Evolutionary conservation across 2,329 filamentous ascomycete species (phyloP).

Genomic region (Aspergillus eucalypticola): DNA sequence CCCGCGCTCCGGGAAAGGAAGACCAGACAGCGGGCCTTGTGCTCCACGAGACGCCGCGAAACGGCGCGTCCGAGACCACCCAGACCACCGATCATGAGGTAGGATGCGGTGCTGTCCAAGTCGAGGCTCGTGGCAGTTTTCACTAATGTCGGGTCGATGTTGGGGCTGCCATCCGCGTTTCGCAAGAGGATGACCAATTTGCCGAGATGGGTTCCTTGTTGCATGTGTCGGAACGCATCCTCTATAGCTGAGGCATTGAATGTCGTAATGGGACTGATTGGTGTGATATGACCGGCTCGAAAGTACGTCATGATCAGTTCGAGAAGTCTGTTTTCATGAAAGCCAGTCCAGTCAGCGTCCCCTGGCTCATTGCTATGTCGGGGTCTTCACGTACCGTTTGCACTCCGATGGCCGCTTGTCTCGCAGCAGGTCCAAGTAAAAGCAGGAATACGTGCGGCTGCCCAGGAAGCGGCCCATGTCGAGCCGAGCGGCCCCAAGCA

Average conservation of each 20-base stretch:
- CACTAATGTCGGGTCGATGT: background rate
- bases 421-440: conserved; percentile 16
- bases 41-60: conserved; percentile 17
- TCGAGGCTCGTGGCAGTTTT: background rate
- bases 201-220: conserved; percentile 3
- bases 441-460: conserved; percentile 11
- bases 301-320: background rate
- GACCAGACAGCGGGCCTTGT: conserved; percentile 16
- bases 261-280: background rate
- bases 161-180: background rate
- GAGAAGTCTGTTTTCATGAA: background rate
- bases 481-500: conserved; percentile 12
- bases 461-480: conserved; percentile 16
- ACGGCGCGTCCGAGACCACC: conserved; percentile 20
- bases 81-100: conserved; percentile 20
- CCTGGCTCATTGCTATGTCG: too few relatives aligned
- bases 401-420: background rate
- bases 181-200: conserved; percentile 4
- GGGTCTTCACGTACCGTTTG: background rate
- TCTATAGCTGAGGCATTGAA: background rate
- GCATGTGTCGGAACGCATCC: conserved; percentile 4
- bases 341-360: too few relatives aligned
- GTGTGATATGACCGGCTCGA: background rate
- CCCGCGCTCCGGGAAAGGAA: conserved; percentile 15
- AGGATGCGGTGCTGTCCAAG: conserved; percentile 3